These are phyloP conservation scores for Phaeosphaeriaceae sp. DNA, from an alignment of 2,329 filamentous ascomycete genomes.

Conservation along the genomic window DNA sequence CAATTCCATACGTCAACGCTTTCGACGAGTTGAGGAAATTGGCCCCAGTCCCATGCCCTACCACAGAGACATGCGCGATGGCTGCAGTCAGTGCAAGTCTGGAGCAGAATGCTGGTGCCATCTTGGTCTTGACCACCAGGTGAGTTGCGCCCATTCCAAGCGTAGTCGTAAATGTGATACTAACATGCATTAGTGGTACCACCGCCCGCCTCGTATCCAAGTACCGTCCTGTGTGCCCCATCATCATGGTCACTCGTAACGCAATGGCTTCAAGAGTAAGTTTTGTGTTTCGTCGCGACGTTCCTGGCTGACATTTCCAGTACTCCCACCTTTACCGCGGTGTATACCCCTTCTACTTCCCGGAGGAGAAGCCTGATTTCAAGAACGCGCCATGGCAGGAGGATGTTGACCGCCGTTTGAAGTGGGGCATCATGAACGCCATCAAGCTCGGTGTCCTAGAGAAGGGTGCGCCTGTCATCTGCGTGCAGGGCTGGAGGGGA, in stretches of 20 bases:
- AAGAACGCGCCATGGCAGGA: slow-evolving; percentile 94
- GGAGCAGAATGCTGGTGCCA: slow-evolving; percentile 94
- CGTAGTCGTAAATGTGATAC: slow-evolving; percentile 11
- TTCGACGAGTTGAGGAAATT: slow-evolving; percentile 94
- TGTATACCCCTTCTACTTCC: slow-evolving; percentile 96
- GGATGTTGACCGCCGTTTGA: slow-evolving; percentile 96
- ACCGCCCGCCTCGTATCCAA: slow-evolving; percentile 96
- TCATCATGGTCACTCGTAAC: slow-evolving; percentile 98
- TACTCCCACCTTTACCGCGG: slow-evolving; percentile 97
- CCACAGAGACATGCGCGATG: slow-evolving; percentile 95
- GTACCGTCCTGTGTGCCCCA: slow-evolving; percentile 97
- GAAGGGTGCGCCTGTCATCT: slow-evolving; percentile 77
- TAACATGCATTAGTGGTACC: slow-evolving; percentile 68
- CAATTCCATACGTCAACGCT: slow-evolving; percentile 94
- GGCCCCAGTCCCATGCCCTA: slow-evolving; percentile 81
- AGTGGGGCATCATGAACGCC: slow-evolving; percentile 92
- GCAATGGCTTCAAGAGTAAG: slow-evolving; percentile 75
- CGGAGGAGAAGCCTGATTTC: slow-evolving; percentile 94
- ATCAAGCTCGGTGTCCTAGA: slow-evolving; percentile 79
- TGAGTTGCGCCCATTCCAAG: slow-evolving; percentile 46
- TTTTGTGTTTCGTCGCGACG: slow-evolving; percentile 4
- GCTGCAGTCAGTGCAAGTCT: slow-evolving; percentile 93
- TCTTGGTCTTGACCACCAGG: slow-evolving; percentile 94
- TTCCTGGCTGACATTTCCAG: slow-evolving; percentile 40
- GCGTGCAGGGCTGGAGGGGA: slow-evolving; percentile 90